Base-by-base conservation (phyloP, 148 eudicot genomes). In the Arctostaphylos glauca region DNA sequence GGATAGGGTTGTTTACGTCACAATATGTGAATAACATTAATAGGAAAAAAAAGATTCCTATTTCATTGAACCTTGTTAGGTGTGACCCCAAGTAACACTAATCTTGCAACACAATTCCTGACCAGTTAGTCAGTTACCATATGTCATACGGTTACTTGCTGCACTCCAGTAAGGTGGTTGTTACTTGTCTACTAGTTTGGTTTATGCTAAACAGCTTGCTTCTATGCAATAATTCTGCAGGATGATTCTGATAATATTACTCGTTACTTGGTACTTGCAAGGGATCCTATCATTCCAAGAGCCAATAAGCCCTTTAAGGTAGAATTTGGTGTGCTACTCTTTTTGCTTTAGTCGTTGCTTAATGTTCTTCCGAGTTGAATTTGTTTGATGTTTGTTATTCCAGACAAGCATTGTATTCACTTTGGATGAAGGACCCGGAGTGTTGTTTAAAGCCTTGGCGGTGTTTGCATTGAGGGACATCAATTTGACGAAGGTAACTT, bases 391-490 rank as follows among this genome's bases (percentile, higher is more conserved):
- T 25, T 18, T 44, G 3, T 55, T 81, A 9, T 67, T 67, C 60
- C 87, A 94, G 99, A 96, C 98, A 3, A 96, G 99, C 85, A 90
- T 96, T n/a, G 99, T 96, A 82, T 93, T 96, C 90, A 92, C 90
- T 79, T 88, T 96, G 72, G 96, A 89, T 71, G 98, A 94, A 86
- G 99, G 99, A 18, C 96, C 99, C 38, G 99, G 99, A 82, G 87
- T 93, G 73, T 87, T 96, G 53, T 94, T 94, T 86, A 94, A 94
- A 90, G 97, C 96, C 47, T 89, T 96, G 85, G 94, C 98, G 19
- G 98, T 92, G 71, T 96, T 96, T 90, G 91, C 99, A 81, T 88
- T 94, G 73, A 89, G 97, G 77, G 91, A 78, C 76, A 94, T 97
- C 79, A 94, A 91, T 89, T 91, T 97, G 87, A 86, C 96, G 66